Conservation (phyloP, 2,329 filamentous ascomycete species). For the Venturia aucupariae region DNA sequence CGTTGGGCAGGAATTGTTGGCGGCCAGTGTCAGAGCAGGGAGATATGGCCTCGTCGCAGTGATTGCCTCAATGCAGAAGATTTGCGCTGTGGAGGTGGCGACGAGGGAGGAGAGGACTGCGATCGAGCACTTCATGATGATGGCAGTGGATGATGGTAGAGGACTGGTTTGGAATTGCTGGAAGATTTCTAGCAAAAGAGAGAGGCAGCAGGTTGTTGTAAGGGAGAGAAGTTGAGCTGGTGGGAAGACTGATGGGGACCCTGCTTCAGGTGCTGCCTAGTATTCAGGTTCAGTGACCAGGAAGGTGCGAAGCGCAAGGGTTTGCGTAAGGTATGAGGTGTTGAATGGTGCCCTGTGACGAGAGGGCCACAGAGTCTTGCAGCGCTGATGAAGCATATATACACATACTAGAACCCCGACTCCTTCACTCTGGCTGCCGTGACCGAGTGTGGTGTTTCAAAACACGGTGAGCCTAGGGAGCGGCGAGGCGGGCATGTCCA, state of each 20-base stretch:
- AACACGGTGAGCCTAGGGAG: background rate
- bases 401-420: too few relatives aligned
- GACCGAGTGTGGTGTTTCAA: background rate
- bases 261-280: background rate
- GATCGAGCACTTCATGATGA: background rate
- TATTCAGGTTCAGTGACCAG: too few relatives aligned
- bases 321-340: too few relatives aligned
- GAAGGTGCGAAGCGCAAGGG: background rate
- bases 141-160: background rate
- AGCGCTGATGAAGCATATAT: background rate
- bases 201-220: conserved; percentile 1
- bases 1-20: background rate
- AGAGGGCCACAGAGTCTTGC: background rate
- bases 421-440: background rate
- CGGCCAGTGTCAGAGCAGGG: background rate
- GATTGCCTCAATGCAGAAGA: conserved; percentile 9
- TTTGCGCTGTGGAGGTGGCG: background rate
- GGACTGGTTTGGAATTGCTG: background rate
- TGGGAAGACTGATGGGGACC: background rate
- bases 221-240: background rate
- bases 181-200: background rate
- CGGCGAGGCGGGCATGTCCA: background rate
- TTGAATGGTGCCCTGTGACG: too few relatives aligned
- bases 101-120: background rate
- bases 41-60: background rate